phyloP scores from a whole-genome alignment of 2,329 filamentous ascomycete species.

The Dryadomyces quercivorus region DNA sequence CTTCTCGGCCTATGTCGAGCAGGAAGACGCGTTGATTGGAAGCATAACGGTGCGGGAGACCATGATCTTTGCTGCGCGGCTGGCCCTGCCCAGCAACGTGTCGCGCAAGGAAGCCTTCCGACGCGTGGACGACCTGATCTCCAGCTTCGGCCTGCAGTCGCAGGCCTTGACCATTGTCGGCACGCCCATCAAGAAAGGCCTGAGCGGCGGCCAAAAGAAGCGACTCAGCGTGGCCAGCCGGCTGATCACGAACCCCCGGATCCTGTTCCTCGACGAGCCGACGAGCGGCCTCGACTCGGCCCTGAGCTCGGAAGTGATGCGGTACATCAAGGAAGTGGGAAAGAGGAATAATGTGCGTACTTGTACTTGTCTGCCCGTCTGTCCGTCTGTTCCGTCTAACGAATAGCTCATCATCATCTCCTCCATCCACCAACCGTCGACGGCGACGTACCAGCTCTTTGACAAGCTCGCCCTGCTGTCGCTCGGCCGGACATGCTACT shows the following conservation, averaged over 20 bases:
- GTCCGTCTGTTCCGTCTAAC: neutral
- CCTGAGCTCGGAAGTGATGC: conserved; percentile 64
- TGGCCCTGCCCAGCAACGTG: conserved; percentile 39
- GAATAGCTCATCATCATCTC: conserved; percentile 61
- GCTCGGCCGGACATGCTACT: conserved; percentile 58
- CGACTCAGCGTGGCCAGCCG: conserved; percentile 69
- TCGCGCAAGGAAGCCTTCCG: conserved; percentile 42
- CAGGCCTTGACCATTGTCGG: conserved; percentile 64
- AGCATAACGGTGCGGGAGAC: conserved; percentile 73
- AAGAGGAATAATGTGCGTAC: conserved; percentile 46
- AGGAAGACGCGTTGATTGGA: conserved; percentile 75
- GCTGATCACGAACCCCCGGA: conserved; percentile 67
- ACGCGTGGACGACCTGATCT: conserved; percentile 54
- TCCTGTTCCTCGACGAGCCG: conserved; percentile 74
- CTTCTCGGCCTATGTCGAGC: conserved; percentile 70
- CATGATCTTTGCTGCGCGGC: conserved; percentile 61
- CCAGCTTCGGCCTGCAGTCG: conserved; percentile 58
- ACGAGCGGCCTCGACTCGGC: conserved; percentile 75
- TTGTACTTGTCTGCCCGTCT: neutral
- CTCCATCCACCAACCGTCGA: conserved; percentile 78
- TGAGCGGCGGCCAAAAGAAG: conserved; percentile 77
- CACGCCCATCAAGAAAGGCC: conserved; percentile 70
- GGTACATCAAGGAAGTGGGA: conserved; percentile 55
- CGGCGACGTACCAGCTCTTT: conserved; percentile 66
- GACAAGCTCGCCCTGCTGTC: conserved; percentile 69